Percentiles rank a stretch among this genome's conserved stretches.
These are phyloP conservation scores for Ustilago bromivora DNA, from an alignment of 1,284 basidiomycete species.

Conservation along the genomic window DNA sequence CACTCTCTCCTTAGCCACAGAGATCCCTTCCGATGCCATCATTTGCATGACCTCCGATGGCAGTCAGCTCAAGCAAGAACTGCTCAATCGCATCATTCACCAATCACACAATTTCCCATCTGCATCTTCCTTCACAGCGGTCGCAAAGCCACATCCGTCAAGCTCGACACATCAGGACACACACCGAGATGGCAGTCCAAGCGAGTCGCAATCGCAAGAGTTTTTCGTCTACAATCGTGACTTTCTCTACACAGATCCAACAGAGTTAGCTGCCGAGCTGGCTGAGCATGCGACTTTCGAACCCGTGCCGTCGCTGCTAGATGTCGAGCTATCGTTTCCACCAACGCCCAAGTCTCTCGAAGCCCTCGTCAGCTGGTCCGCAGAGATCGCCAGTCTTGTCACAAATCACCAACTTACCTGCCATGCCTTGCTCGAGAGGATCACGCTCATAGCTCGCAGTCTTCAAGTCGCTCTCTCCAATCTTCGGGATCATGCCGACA, in stretches of 20 bases:
- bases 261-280: conserved; percentile 56
- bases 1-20: conserved; percentile 65
- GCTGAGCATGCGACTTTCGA: conserved; percentile 48
- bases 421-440: conserved; percentile 37
- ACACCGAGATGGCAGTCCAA: background rate
- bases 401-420: conserved; percentile 18
- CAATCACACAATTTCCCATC: conserved; percentile 17
- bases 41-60: conserved; percentile 68
- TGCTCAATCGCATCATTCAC: conserved; percentile 53
- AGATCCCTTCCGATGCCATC: conserved; percentile 62
- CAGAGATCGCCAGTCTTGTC: conserved; percentile 22
- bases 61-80: conserved; percentile 59
- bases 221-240: conserved; percentile 68
- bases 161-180: conserved; percentile 18
- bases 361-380: conserved; percentile 55
- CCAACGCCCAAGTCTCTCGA: conserved; percentile 58
- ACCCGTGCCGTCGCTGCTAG: conserved; percentile 18
- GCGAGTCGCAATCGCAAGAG: conserved; percentile 33
- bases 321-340: conserved; percentile 49
- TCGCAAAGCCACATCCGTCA: conserved; percentile 9
- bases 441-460: conserved; percentile 57
- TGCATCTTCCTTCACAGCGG: conserved; percentile 18
- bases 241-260: conserved; percentile 62
- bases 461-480: conserved; percentile 62
- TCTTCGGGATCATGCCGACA: conserved; percentile 59